Evolutionary conservation across 192 early-diverging fungal genomes (phyloP), one percentile per base, ranked within the genome.

Genomic region (Nowakowskiella sp.): DNA sequence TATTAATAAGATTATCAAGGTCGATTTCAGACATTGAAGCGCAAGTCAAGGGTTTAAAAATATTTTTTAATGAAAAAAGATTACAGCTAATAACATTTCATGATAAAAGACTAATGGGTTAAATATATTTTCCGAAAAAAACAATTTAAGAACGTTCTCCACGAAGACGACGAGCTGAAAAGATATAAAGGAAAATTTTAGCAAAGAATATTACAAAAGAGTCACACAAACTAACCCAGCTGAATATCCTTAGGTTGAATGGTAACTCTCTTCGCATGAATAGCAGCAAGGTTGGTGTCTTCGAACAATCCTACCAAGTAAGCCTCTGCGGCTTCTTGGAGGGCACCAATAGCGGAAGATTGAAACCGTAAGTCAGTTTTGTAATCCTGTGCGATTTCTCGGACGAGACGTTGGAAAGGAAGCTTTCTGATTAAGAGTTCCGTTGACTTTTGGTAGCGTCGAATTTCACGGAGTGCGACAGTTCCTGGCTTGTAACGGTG

Each of bases 161-260:
- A n/a, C n/a, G n/a, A n/a, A n/a, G n/a, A n/a, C n/a, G n/a, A n/a
- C n/a, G n/a, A n/a, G n/a, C n/a, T n/a, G n/a, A n/a, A n/a, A n/a
- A n/a, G n/a, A n/a, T n/a, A n/a, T n/a, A n/a, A n/a, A n/a, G n/a
- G n/a, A n/a, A n/a, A n/a, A n/a, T n/a, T n/a, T n/a, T n/a, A n/a
- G n/a, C n/a, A n/a, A n/a, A n/a, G n/a, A n/a, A n/a, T n/a, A n/a
- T n/a, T n/a, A n/a, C n/a, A n/a, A n/a, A n/a, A n/a, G n/a, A n/a
- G n/a, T n/a, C n/a, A n/a, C n/a, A n/a, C n/a, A n/a, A n/a, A n/a
- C n/a, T n/a, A n/a, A n/a, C n/a, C 90, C 62, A 91, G 77, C 73
- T 91, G 89, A 65, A 92, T 85, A 66, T 92, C 90, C 81, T 87
- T 88, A 68, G 88, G 89, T 69, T 91, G 87, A 77, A 92, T 90